Conservation (phyloP, 2,329 filamentous ascomycete species). For the Mollisia scopiformis region DNA sequence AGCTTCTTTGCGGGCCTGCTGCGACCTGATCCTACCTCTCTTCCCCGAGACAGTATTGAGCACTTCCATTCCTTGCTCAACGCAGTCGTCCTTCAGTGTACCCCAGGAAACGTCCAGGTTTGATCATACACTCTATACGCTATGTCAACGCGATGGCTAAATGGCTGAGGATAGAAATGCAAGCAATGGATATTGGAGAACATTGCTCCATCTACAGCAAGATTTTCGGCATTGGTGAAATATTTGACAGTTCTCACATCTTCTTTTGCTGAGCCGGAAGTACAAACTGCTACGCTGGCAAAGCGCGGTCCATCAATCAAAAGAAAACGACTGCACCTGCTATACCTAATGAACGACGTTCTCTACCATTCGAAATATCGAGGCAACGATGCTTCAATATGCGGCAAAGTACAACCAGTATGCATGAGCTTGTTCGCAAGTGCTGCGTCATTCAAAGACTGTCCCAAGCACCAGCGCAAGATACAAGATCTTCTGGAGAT, state of each 20-base stretch:
- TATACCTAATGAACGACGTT: slow-evolving; percentile 80
- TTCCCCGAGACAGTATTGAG: slow-evolving; percentile 70
- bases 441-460: slow-evolving; percentile 59
- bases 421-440: slow-evolving; percentile 64
- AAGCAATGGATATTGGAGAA: slow-evolving; percentile 83
- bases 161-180: slow-evolving; percentile 68
- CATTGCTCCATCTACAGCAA: slow-evolving; percentile 67
- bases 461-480: slow-evolving; percentile 68
- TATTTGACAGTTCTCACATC: slow-evolving; percentile 73
- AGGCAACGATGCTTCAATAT: slow-evolving; percentile 53
- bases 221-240: slow-evolving; percentile 71
- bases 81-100: slow-evolving; percentile 70
- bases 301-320: slow-evolving; percentile 57
- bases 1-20: slow-evolving; percentile 76
- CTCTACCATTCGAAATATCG: slow-evolving; percentile 69
- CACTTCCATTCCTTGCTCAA: slow-evolving; percentile 69
- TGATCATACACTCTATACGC: slow-evolving; percentile 44
- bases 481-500: slow-evolving; percentile 65
- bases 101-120: slow-evolving; percentile 86
- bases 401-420: slow-evolving; percentile 57
- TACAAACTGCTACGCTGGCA: slow-evolving; percentile 33
- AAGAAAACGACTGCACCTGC: slow-evolving; percentile 72
- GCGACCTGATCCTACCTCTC: slow-evolving; percentile 71
- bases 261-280: slow-evolving; percentile 49
- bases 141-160: slow-evolving; percentile 40